Evolutionary conservation across 495 filamentous ascomycete species (phyloP).

Genomic region (Neurospora tetrasperma): DNA sequence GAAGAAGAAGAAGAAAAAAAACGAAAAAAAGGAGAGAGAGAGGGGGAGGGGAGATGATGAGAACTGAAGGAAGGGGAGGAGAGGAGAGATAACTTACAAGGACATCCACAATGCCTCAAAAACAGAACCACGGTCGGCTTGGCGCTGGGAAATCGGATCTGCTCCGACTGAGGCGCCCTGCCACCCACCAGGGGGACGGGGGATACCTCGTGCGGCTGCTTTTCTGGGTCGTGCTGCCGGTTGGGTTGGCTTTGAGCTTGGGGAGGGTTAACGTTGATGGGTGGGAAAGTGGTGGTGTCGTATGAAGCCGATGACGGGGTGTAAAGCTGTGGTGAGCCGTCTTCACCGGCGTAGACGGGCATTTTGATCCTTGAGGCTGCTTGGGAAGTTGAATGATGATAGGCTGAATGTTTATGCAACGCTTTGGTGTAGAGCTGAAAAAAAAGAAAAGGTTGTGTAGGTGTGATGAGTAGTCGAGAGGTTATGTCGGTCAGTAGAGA

Average conservation of each 20-base stretch:
- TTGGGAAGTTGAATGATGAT: not conserved
- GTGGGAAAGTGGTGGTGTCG: not conserved
- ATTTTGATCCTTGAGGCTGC: not conserved
- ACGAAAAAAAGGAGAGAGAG: not conserved
- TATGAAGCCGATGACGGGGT: not conserved
- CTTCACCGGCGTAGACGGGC: not conserved
- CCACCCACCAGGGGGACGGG: constrained; percentile 33
- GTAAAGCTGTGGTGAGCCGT: not conserved
- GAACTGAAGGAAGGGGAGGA: not conserved
- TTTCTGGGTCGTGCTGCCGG: not conserved
- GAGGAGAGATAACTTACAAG: constrained; percentile 34
- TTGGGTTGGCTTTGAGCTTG: not conserved
- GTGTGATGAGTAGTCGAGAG: not conserved
- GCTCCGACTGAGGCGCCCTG: constrained; percentile 36
- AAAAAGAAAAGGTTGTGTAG: not conserved
- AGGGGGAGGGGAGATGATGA: not conserved
- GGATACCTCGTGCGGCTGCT: constrained; percentile 13
- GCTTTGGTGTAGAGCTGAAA: not conserved
- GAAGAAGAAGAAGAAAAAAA: not conserved
- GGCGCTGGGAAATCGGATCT: constrained; percentile 34
- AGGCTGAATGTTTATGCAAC: not conserved
- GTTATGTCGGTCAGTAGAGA: not conserved
- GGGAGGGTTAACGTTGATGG: not conserved
- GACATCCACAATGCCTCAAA: constrained; percentile 52
- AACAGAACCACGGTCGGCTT: constrained; percentile 46